Conservation (phyloP, 345 rosid genomes). For the Bruguiera sexangula region DNA sequence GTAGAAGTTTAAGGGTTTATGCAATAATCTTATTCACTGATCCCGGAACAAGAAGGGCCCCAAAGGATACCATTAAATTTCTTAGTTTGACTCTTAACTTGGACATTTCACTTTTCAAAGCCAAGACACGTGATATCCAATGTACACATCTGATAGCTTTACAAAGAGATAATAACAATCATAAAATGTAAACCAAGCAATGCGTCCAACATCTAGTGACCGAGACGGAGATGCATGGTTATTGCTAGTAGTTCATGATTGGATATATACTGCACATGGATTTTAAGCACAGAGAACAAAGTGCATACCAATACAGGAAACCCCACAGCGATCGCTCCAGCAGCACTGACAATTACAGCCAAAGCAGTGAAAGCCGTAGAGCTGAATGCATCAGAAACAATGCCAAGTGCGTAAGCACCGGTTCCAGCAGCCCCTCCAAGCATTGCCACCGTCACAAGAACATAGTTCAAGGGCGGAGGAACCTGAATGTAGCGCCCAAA, state of each 20-base stretch:
- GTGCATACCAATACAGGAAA: conserved; percentile 77
- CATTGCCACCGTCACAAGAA: conserved; percentile 80
- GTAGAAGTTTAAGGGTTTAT: no score
- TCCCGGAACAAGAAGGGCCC: no score
- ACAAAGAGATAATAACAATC: no score
- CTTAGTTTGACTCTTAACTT: no score
- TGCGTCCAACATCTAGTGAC: no score
- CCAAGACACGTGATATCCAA: no score
- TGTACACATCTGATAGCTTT: no score
- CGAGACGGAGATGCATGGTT: neutral
- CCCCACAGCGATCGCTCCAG: conserved; percentile 92
- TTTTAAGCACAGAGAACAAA: conserved; percentile 7
- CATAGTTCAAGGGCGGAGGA: conserved; percentile 81
- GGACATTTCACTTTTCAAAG: no score
- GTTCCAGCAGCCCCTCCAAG: conserved; percentile 95
- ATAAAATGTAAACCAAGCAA: neutral
- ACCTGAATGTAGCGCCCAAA: conserved; percentile 96
- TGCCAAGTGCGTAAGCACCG: conserved; percentile 80
- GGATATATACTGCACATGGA: neutral
- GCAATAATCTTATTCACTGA: no score
- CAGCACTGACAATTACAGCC: conserved; percentile 82
- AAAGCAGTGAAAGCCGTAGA: conserved; percentile 66
- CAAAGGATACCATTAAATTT: no score
- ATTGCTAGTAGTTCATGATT: neutral
- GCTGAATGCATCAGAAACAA: conserved; percentile 82